Evolutionary conservation across 202 grass and related monocot genomes (phyloP).

Genomic region (Setaria viridis): DNA sequence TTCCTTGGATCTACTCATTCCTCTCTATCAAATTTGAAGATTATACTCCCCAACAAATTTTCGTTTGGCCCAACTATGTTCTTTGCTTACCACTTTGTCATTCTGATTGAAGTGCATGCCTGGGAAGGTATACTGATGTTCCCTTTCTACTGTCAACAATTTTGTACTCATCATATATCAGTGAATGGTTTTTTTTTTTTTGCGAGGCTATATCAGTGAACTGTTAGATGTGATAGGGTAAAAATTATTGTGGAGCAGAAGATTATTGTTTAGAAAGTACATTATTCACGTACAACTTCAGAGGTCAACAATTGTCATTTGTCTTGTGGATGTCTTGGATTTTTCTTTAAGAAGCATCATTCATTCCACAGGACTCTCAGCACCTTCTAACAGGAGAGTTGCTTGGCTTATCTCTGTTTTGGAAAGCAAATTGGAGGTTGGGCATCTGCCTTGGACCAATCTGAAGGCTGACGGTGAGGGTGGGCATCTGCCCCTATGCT

Average conservation of each 20-base stretch:
- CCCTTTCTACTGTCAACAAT: background rate
- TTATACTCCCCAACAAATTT: background rate
- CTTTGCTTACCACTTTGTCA: background rate
- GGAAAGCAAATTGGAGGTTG: background rate
- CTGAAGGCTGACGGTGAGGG: too few species aligned
- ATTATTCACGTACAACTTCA: conserved; percentile 10
- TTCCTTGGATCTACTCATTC: background rate
- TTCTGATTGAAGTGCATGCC: background rate
- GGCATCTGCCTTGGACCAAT: too few species aligned
- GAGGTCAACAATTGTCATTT: background rate
- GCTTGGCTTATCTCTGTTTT: conserved; percentile 14
- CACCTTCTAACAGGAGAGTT: background rate
- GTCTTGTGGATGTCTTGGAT: conserved; percentile 7
- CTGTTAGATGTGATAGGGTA: background rate
- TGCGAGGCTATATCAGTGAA: too few species aligned
- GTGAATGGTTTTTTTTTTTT: background rate
- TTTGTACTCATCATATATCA: conserved; percentile 10
- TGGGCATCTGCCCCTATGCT: too few species aligned
- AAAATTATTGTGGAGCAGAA: conserved; percentile 37
- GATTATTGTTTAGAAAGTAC: conserved; percentile 13
- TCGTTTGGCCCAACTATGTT: background rate
- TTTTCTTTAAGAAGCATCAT: conserved; percentile 23
- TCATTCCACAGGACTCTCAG: background rate
- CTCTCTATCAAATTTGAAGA: background rate
- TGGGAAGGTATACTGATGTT: background rate